A percentile compares a stretch with the other conserved stretches of the same genome.
phyloP scores from a whole-genome alignment of 2,329 filamentous ascomycete genomes.

The Penicillium sp. region DNA sequence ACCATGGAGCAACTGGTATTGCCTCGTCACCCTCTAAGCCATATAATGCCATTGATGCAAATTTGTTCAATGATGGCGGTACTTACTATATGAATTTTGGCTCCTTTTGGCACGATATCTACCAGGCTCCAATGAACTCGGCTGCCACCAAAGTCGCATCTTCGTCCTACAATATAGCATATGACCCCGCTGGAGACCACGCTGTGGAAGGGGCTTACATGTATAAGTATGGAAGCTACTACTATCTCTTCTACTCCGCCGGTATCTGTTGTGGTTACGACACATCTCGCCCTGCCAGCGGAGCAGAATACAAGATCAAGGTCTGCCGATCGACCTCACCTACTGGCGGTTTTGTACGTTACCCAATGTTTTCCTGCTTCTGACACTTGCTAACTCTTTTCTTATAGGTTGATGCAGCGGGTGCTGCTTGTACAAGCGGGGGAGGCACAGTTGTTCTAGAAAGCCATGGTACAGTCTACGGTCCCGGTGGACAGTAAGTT shows the following conservation, averaged over 20 bases:
- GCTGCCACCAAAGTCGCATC: constrained; percentile 30
- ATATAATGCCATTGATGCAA: constrained; percentile 63
- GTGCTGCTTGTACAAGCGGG: constrained; percentile 52
- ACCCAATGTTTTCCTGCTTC: not conserved
- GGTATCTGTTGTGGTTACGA: constrained; percentile 63
- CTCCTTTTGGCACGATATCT: constrained; percentile 66
- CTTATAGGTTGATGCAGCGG: constrained; percentile 49
- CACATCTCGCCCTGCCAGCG: constrained; percentile 48
- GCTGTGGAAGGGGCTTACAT: constrained; percentile 58
- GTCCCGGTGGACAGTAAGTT: constrained; percentile 63
- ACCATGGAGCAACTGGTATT: constrained; percentile 33
- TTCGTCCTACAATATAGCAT: constrained; percentile 52
- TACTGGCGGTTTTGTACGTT: constrained; percentile 52
- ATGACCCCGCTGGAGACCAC: constrained; percentile 50
- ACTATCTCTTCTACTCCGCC: constrained; percentile 63
- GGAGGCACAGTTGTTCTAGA: constrained; percentile 62
- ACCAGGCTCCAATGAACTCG: constrained; percentile 53
- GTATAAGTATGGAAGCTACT: constrained; percentile 55
- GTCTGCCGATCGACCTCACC: constrained; percentile 58
- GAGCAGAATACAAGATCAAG: constrained; percentile 64
- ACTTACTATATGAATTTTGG: constrained; percentile 59
- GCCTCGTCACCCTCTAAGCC: constrained; percentile 39
- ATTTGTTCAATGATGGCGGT: constrained; percentile 46
- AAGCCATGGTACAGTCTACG: constrained; percentile 60
- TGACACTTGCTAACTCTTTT: not conserved